Evolutionary conservation across 2,329 filamentous ascomycete genomes (phyloP), one percentile per base, ranked within the genome.

Genomic region (Hirsutella thompsonii): DNA sequence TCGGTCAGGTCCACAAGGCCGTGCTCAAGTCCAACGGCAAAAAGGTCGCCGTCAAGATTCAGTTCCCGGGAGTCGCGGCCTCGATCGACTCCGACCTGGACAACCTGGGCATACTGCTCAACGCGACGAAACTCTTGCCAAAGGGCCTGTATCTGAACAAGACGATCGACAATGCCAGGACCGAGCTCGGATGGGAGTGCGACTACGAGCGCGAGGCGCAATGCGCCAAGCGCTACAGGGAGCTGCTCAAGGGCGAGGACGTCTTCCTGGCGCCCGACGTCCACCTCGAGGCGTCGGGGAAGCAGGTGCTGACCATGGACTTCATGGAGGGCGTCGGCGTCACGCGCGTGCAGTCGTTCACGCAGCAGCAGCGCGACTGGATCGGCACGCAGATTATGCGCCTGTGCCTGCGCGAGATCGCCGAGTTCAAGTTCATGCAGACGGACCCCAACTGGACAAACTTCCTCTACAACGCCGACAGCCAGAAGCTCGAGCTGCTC

Each of bases 381-480:
- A 94, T 98, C 54, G 92, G 92, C 40, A 92, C 87, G 1, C 85
- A 96, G 54, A 85, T 96, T 49, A 74, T 96, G 40, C 83, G 88
- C 4, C 79, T 98, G 10, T 96, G 88, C 57, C 73, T 96, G 32
- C 81, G 89, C 44, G 92, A 96, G 64, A 90, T 96, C 51, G 81
- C 81, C 48, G 87, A 94, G 61, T 96, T 95, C 74, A 80, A 73
- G 45, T 96, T 94, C 67, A 98, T 98, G 92, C 92, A 98, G 65
- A 98, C 92, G 5, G 92, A 98, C 57, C 92, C 92, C 33, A 98
- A 98, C 68, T 98, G 92, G 92, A 96, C 90, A 28, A 98, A 98
- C 62, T 98, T 98, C 61, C 71, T 96, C 18, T 98, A 87, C 69
- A 92, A 96, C 52, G 67, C 78, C 1, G 52, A 67, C 18, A 77